Percentiles rank a stretch among this genome's conserved stretches.
These are phyloP conservation scores for Pichia californica DNA, from an alignment of 805 yeast genomes.

Conservation along the genomic window DNA sequence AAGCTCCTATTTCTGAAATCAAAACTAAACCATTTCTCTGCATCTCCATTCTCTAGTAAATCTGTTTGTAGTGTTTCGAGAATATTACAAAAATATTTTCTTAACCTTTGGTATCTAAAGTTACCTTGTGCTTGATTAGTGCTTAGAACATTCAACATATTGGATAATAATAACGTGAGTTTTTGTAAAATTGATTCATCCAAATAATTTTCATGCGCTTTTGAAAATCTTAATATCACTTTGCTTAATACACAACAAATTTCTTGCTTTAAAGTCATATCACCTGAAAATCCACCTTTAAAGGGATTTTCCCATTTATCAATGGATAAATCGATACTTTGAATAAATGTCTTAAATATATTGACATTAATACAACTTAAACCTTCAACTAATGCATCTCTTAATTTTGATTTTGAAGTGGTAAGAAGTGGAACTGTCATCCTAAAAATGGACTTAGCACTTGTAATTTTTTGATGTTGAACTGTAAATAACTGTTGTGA, in stretches of 20 bases:
- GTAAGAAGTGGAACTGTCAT: slow-evolving; percentile 79
- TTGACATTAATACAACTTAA: slow-evolving; percentile 85
- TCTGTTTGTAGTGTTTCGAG: slow-evolving; percentile 68
- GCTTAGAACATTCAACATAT: slow-evolving; percentile 50
- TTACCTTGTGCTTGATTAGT: slow-evolving; percentile 52
- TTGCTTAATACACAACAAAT: slow-evolving; percentile 67
- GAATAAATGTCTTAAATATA: slow-evolving; percentile 75
- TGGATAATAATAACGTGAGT: slow-evolving; percentile 55
- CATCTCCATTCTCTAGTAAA: slow-evolving; percentile 35
- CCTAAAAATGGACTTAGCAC: slow-evolving; percentile 83
- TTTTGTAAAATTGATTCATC: slow-evolving; percentile 68
- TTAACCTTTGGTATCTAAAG: slow-evolving; percentile 65
- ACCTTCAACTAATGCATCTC: slow-evolving; percentile 87
- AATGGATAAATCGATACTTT: slow-evolving; percentile 59
- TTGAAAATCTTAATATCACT: slow-evolving; percentile 58
- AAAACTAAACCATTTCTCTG: slow-evolving; percentile 68
- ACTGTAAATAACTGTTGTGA: slow-evolving; percentile 74
- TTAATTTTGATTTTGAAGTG: slow-evolving; percentile 59
- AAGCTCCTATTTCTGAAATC: slow-evolving; percentile 80
- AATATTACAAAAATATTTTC: slow-evolving; percentile 80
- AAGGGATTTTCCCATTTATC: slow-evolving; percentile 47
- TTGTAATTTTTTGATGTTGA: slow-evolving; percentile 87
- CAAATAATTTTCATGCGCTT: slow-evolving; percentile 40
- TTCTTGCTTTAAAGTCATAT: slow-evolving; percentile 52
- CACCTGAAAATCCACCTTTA: slow-evolving; percentile 10